Base-by-base conservation (phyloP, 805 yeast genomes). In the Cyberlindnera xishuangbannaensis region DNA sequence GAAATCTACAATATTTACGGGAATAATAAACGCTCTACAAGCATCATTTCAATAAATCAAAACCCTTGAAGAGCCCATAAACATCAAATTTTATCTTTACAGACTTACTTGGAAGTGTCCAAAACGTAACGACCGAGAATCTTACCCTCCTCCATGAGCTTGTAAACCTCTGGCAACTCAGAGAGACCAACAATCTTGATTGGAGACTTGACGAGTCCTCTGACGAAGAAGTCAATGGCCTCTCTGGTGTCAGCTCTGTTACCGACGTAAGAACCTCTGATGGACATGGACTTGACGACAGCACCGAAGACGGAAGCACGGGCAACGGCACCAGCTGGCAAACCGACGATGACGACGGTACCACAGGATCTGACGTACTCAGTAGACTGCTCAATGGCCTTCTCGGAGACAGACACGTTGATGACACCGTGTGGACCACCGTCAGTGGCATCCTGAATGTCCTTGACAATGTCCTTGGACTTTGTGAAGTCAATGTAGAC, bases 161-260 rank as follows among this genome's bases (percentile, higher is more conserved):
- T 71, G 69, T 73, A 85, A 44, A 85, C 81, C 36, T 58, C 58
- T 45, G 83, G 76, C 55, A 83, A 69, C 58, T 79, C 78, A 40
- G 85, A 75, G 51, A 84, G 69, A 36, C 87, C 86, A 34, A 78
- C 86, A 59, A 86, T 57, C 65, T 74, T 73, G 66, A 83, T 76
- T 49, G 84, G 83, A 42, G 84, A 72, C 57, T 70, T 66, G 58
- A 81, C 79, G 56, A 75, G 63, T 42, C 88, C 90, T 59, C 83
- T 70, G 48, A 66, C 44, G 62, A 78, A 79, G 72, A 82, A 80
- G 51, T 78, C 83, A 43, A 81, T 63, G 38, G 88, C 87, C 68
- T 82, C 88, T 43, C 79, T 72, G 45, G 90, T 74, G 65, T 85
- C 95, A 44, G 82, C 81, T 64, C 94, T 78, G 75, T 83, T 83